Evolutionary conservation across 257 asterid species (phyloP), one percentile per base, ranked within the genome.

Genomic region (Salvia rosmarinus): DNA sequence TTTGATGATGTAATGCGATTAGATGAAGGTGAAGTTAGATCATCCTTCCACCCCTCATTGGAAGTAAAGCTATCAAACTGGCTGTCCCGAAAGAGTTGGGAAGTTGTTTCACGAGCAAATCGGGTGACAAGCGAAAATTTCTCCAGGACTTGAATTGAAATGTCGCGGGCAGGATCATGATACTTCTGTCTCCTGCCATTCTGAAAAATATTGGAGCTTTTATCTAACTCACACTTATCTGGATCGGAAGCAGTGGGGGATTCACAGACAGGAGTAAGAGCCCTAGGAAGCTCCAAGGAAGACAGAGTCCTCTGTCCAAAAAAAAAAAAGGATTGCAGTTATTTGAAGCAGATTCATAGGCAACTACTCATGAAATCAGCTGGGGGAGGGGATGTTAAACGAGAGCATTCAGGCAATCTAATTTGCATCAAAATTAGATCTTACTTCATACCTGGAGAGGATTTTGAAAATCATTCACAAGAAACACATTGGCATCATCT

Each of bases 21-120:
- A 68, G 79, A 64, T 67, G 71, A 77, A 72, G 80, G 74, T 52
- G 79, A 64, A 64, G 76, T 44, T 16, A 84, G 90, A 58, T 60
- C 82, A 66, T 66, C 82, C 74, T 84, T 91, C 82, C 75, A 85
- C 79, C 76, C 86, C 43, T 84, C 91, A 73, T 81, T 85, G 71
- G 88, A 78, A 68, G 81, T 20, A 76, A 80, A 87, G 70, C 83
- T 82, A 81, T 92, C 95, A 80, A 76, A 58, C 32, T 73, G 82
- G 81, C 82, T 78, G 52, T 95, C 99, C 74, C 97, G 88, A 70
- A 91, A 92, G 64, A 95, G 84, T 81, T 95, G 99, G 68, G 97
- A 91, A 79, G 97, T 95, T 67, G 99, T 86, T 90, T 95, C 99
- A 69, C 98, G 99, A 65, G 99, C 99, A 85, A 95, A 88, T 80